phyloP scores from a whole-genome alignment of 2,329 filamentous ascomycete species.

The Parascedosporium putredinis region DNA sequence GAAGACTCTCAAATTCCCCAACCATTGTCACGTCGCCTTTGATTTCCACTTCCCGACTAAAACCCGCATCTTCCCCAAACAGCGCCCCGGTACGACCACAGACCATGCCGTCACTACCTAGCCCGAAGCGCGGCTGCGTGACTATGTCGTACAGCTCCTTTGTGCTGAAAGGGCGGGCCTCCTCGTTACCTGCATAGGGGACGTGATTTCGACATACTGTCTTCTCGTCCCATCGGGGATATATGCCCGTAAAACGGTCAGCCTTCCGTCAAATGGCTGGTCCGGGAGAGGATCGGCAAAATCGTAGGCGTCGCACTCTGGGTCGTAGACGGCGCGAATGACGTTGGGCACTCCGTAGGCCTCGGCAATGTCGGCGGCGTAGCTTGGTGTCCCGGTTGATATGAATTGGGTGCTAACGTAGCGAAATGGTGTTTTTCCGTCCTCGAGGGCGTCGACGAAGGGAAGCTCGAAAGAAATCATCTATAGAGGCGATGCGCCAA shows the following conservation, averaged over 20 bases:
- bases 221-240: background rate
- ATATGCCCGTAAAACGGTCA: background rate
- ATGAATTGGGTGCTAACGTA: background rate
- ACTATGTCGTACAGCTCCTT: background rate
- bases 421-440: conserved; percentile 1
- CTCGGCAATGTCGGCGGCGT: background rate
- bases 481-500: background rate
- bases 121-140: background rate
- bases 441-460: background rate
- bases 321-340: background rate
- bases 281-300: background rate
- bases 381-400: background rate
- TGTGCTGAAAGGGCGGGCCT: background rate
- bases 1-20: background rate
- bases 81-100: background rate
- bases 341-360: background rate
- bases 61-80: background rate
- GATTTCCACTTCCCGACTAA: background rate
- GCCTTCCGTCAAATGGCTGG: background rate
- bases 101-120: background rate
- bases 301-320: conserved; percentile 1
- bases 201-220: background rate
- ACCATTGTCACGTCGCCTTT: background rate
- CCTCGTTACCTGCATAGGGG: background rate
- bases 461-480: conserved; percentile 3